Percentiles rank a stretch among this genome's conserved stretches.
phyloP scores from a whole-genome alignment of 805 yeast species.

The Candida broadrunensis region DNA sequence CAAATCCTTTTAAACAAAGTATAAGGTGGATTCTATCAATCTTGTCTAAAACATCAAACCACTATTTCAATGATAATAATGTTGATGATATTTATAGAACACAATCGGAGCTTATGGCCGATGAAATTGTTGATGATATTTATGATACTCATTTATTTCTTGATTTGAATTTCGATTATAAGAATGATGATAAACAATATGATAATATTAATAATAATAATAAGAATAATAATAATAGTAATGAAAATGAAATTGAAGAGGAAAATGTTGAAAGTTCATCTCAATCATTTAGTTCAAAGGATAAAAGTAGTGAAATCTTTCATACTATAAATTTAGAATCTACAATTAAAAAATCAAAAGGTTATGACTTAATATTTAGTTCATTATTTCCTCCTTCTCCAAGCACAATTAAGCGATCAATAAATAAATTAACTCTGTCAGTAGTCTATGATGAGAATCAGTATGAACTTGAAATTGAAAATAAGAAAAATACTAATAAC shows the following conservation, averaged over 20 bases:
- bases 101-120: background rate
- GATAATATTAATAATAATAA: background rate
- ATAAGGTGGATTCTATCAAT: no score
- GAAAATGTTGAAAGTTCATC: background rate
- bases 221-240: background rate
- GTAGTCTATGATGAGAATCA: background rate
- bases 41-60: no score
- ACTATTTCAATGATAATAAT: no score
- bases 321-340: background rate
- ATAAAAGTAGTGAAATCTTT: background rate
- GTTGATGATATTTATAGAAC: no score
- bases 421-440: background rate
- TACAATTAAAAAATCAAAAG: background rate
- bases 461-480: background rate
- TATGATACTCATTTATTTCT: slow-evolving; percentile 2
- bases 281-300: background rate
- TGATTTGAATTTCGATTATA: background rate
- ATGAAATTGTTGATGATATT: slow-evolving; percentile 5
- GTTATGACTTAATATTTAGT: background rate
- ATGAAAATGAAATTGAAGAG: background rate
- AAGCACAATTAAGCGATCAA: background rate
- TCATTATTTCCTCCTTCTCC: slow-evolving; percentile 1
- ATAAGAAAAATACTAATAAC: background rate
- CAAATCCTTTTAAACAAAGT: no score
- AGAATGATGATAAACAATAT: background rate